Evolutionary conservation across 495 filamentous ascomycete species (phyloP), one percentile per base, ranked within the genome.

Genomic region (Hapsidospora chrysogenum): DNA sequence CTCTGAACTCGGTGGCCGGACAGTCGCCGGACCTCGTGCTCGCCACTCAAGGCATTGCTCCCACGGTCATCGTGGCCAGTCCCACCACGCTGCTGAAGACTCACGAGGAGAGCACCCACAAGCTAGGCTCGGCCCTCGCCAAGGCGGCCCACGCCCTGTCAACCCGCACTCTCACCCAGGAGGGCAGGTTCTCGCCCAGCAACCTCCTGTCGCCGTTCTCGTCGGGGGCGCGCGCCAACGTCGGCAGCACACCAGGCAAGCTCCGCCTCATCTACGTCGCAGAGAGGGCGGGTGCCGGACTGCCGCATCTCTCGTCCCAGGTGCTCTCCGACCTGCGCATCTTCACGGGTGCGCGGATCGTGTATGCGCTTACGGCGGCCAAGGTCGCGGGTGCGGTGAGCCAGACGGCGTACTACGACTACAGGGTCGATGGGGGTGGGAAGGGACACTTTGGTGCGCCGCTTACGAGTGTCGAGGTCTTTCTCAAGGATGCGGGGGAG

Each of bases 361-460:
- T 92, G 15, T 94, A 94, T 56, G 85, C 84, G 1, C 63, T 96
- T 19, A 81, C 85, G 30, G 76, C 81, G 3, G 60, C 86, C 6
- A 67, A 70, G 19, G 78, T 95, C 16, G 87, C 85, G 3, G 89
- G 89, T 16, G 80, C 89, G 1, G 72, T 86, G 13, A 54, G 72
- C 2, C 86, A 96, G 56, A 89, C 83, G 9, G 72, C 78, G 39
- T 64, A 85, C 21, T 87, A 82, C 45, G 89, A 99, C 49, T 96
- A 99, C 49, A 61, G 86, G 27, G 63, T 74, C 13, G 57, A 67
- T 33, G 48, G 61, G 46, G 69, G 47, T 40, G 58, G 46, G 29
- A 60, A 61, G 23, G 72, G 66, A 23, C 85, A 93, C 56, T 92
- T 95, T 48, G 92, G 89, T 2, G 59, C 75, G 19, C 86, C 85